Conservation (phyloP, 352 stramenopile species). For the Pythium myriotylum region DNA sequence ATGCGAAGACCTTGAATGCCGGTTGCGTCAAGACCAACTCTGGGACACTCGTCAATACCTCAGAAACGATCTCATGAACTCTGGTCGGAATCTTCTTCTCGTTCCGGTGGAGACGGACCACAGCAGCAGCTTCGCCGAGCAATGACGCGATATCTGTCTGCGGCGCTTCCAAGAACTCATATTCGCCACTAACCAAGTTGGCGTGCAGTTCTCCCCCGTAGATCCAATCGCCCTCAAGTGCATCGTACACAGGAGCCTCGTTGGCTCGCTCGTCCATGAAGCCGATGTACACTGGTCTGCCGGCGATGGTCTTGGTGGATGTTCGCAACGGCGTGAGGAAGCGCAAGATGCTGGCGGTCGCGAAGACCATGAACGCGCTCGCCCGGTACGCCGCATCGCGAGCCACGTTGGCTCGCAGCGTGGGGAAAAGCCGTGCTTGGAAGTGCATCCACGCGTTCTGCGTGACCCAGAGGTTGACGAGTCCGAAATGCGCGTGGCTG, state of each 20-base stretch:
- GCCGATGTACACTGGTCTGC: constrained; percentile 32
- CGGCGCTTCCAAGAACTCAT: constrained; percentile 51
- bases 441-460: constrained; percentile 84
- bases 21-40: too few species aligned
- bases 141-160: too few species aligned
- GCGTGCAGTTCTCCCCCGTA: constrained; percentile 43
- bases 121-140: too few species aligned
- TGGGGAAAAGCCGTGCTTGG: constrained; percentile 41
- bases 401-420: constrained; percentile 29
- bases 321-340: constrained; percentile 46
- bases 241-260: constrained; percentile 30
- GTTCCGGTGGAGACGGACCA: too few species aligned
- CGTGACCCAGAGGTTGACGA: constrained; percentile 92
- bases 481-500: constrained; percentile 82
- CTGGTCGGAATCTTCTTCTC: too few species aligned
- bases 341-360: constrained; percentile 42
- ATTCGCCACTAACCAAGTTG: constrained; percentile 38
- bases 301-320: background rate
- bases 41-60: too few species aligned
- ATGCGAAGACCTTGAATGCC: too few species aligned
- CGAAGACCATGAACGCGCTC: constrained; percentile 51
- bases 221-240: constrained; percentile 34
- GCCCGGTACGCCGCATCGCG: constrained; percentile 28
- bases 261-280: constrained; percentile 43
- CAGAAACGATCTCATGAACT: too few species aligned